Evolutionary conservation across 148 eudicot species (phyloP).

Genomic region (Fagopyrum esculentum): DNA sequence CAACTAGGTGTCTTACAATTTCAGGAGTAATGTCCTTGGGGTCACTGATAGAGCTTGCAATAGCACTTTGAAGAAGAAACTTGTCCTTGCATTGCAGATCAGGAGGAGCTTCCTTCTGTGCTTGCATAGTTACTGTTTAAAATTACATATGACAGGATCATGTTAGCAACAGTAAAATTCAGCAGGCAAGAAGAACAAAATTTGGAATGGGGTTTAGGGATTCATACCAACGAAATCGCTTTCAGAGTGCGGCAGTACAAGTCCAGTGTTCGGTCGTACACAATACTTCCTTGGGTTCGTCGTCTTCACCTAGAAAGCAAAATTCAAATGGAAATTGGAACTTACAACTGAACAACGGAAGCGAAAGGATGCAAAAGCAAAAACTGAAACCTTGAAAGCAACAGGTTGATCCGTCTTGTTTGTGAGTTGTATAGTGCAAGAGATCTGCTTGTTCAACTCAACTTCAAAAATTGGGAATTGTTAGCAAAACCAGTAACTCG

Average conservation of each 20-base stretch:
- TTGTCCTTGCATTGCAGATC: constrained; percentile 88
- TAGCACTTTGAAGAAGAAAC: constrained; percentile 72
- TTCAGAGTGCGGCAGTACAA: constrained; percentile 59
- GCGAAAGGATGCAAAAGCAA: neutral
- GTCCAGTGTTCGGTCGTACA: constrained; percentile 76
- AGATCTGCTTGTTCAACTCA: constrained; percentile 95
- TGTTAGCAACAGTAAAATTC: neutral
- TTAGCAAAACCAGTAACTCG: neutral
- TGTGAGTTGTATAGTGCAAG: constrained; percentile 53
- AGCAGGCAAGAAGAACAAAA: neutral
- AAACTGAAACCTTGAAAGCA: constrained; percentile 69
- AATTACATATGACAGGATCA: neutral
- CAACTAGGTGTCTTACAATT: constrained; percentile 35
- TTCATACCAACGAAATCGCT: constrained; percentile 53
- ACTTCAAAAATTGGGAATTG: constrained; percentile 31
- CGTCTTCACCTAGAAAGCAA: neutral
- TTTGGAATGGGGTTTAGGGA: neutral
- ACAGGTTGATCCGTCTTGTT: constrained; percentile 70
- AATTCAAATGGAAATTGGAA: neutral
- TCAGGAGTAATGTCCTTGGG: constrained; percentile 64
- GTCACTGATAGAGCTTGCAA: constrained; percentile 32
- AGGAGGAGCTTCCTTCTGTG: constrained; percentile 67
- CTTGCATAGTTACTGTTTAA: constrained; percentile 76
- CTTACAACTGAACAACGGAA: neutral
- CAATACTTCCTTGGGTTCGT: constrained; percentile 88